A percentile compares a stretch with the other conserved stretches of the same genome.
Evolutionary conservation across 2,329 filamentous ascomycete genomes (phyloP).

Genomic region (Aspergillus fijiensis): DNA sequence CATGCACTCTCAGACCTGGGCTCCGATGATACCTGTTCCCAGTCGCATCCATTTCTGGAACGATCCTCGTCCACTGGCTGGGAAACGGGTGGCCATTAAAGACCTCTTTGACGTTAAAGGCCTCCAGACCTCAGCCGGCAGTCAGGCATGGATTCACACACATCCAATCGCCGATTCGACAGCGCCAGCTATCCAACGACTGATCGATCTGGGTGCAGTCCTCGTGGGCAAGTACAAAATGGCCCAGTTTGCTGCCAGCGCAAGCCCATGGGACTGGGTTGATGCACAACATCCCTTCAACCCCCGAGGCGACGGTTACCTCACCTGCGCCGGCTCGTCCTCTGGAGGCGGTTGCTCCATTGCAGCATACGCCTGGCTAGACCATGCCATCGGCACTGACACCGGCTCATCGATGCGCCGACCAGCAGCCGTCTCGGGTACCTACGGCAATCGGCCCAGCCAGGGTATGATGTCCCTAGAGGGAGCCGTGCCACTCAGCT

Average conservation of each 20-base stretch:
- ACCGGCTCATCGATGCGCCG: slow-evolving; percentile 32
- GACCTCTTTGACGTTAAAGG: slow-evolving; percentile 62
- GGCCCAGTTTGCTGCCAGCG: slow-evolving; percentile 36
- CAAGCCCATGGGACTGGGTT: slow-evolving; percentile 33
- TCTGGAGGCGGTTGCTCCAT: slow-evolving; percentile 24
- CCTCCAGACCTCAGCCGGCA: slow-evolving; percentile 57
- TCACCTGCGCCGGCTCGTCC: slow-evolving; percentile 23
- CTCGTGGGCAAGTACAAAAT: slow-evolving; percentile 40
- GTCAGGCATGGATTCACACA: slow-evolving; percentile 57
- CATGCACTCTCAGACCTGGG: slow-evolving; percentile 1
- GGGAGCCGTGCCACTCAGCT: slow-evolving; percentile 44
- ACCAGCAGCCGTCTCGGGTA: slow-evolving; percentile 36
- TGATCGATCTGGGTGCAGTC: slow-evolving; percentile 61
- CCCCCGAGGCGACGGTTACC: slow-evolving; percentile 38
- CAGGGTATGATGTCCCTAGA: slow-evolving; percentile 43
- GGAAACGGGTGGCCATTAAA: slow-evolving; percentile 59
- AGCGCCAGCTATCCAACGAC: slow-evolving; percentile 52
- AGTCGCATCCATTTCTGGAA: slow-evolving; percentile 60
- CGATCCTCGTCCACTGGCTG: slow-evolving; percentile 56
- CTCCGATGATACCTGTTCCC: slow-evolving; percentile 49
- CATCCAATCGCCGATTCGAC: slow-evolving; percentile 50
- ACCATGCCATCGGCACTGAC: slow-evolving; percentile 24
- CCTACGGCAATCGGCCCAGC: slow-evolving; percentile 50
- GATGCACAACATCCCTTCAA: slow-evolving; percentile 42
- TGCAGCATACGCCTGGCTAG: slow-evolving; percentile 37